phyloP scores from a whole-genome alignment of 2,329 filamentous ascomycete species.

The Alternaria viburni region DNA sequence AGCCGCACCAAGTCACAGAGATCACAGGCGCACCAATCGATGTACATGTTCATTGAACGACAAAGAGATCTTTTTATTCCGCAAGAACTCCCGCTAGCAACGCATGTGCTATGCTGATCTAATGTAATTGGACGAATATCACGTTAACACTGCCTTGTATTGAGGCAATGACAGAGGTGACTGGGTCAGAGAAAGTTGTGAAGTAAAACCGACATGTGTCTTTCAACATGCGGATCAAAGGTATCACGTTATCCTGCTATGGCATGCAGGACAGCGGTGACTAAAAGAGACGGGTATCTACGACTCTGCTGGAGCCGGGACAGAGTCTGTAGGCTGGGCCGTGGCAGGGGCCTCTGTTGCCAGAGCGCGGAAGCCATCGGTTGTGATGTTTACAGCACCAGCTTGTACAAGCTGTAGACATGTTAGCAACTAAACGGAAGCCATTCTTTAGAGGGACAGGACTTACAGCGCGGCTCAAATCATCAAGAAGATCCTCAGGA shows the following conservation, averaged over 20 bases:
- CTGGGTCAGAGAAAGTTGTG: slow-evolving; percentile 40
- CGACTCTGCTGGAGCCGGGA: slow-evolving; percentile 20
- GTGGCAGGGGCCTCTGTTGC: slow-evolving; percentile 14
- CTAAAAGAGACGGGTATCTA: slow-evolving; percentile 18
- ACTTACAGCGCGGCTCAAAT: slow-evolving; percentile 87
- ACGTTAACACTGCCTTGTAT: slow-evolving; percentile 40
- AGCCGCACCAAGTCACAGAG: neutral
- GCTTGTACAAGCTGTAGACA: slow-evolving; percentile 76
- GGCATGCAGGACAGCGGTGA: slow-evolving; percentile 44
- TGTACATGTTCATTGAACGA: slow-evolving; percentile 2
- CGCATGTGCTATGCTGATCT: slow-evolving; percentile 1
- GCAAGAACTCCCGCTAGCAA: slow-evolving; percentile 4
- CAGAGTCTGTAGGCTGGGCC: slow-evolving; percentile 8
- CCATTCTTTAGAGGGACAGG: neutral
- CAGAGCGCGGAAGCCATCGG: slow-evolving; percentile 78
- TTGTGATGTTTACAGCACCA: slow-evolving; percentile 84
- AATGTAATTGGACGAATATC: slow-evolving; percentile 27
- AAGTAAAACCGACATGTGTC: slow-evolving; percentile 25
- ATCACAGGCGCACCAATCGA: neutral
- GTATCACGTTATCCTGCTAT: slow-evolving; percentile 46
- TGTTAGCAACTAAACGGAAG: slow-evolving; percentile 16
- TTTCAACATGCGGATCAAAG: slow-evolving; percentile 8
- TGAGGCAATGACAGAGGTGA: slow-evolving; percentile 45
- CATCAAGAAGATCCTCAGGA: slow-evolving; percentile 87
- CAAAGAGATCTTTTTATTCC: slow-evolving; percentile 7